Conservation (phyloP, 2,329 filamentous ascomycete genomes). For the Bipolaris victoriae region DNA sequence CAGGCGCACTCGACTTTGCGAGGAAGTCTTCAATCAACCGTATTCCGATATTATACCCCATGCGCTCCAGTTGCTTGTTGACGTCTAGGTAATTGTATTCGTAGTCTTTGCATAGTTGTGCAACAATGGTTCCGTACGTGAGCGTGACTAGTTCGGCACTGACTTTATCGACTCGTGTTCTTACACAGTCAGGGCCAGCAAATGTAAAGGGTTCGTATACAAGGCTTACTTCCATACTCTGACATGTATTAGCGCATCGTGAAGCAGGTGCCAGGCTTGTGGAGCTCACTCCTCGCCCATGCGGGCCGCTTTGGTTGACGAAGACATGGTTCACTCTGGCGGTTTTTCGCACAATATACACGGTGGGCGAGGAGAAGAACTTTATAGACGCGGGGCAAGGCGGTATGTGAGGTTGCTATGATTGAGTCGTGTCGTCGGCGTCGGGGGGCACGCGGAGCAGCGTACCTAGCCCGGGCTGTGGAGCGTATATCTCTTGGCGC, state of each 20-base stretch:
- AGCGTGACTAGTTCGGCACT: conserved; percentile 96
- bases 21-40: conserved; percentile 97
- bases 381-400: not conserved
- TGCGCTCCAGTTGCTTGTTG: conserved; percentile 97
- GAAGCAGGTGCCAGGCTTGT: conserved; percentile 23
- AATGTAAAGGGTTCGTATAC: not conserved
- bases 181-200: conserved; percentile 52
- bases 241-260: conserved; percentile 45
- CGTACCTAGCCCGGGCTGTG: conserved; percentile 18
- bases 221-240: conserved; percentile 90
- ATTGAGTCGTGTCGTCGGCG: conserved; percentile 26
- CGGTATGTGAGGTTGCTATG: conserved; percentile 3
- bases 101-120: conserved; percentile 95
- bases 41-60: conserved; percentile 98
- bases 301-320: conserved; percentile 69
- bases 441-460: conserved; percentile 19
- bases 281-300: conserved; percentile 74
- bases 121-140: conserved; percentile 97
- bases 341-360: not conserved
- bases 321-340: conserved; percentile 50
- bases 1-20: conserved; percentile 88
- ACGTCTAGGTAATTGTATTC: conserved; percentile 93
- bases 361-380: not conserved
- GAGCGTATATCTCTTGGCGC: conserved; percentile 20
- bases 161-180: conserved; percentile 95